These are phyloP conservation scores for Chrysoporthe puriensis DNA, from an alignment of 2,329 filamentous ascomycete genomes.

Conservation along the genomic window DNA sequence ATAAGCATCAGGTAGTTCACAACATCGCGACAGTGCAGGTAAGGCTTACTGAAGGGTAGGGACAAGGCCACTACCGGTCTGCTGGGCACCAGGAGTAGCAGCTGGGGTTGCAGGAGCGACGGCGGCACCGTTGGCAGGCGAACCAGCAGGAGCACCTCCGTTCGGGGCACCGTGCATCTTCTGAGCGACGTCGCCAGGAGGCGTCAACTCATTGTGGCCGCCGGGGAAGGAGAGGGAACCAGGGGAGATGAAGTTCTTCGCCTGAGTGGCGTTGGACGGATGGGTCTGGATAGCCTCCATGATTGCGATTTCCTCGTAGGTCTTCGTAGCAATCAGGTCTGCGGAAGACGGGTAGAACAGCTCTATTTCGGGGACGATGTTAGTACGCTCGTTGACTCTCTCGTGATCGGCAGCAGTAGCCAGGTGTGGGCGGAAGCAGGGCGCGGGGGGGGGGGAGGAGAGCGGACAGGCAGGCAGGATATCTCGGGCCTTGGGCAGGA, in stretches of 20 bases:
- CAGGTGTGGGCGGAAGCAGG: not conserved
- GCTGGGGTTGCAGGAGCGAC: constrained; percentile 89
- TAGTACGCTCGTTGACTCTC: not conserved
- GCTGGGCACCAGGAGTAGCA: constrained; percentile 83
- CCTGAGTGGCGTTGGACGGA: constrained; percentile 87
- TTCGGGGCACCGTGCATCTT: constrained; percentile 54
- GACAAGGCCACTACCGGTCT: constrained; percentile 85
- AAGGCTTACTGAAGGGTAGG: constrained; percentile 96
- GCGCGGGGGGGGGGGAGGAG: not conserved
- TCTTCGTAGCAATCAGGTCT: not conserved
- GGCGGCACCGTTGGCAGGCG: constrained; percentile 70
- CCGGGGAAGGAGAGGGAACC: constrained; percentile 91
- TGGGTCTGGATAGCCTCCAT: constrained; percentile 94
- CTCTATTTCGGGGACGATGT: constrained; percentile 30
- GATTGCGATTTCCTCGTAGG: constrained; percentile 40
- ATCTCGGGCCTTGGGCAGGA: not conserved
- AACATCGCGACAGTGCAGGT: constrained; percentile 40
- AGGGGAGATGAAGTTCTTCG: constrained; percentile 92
- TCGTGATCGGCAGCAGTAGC: not conserved
- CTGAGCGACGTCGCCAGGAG: constrained; percentile 74
- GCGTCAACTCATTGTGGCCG: constrained; percentile 80
- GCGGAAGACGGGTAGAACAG: constrained; percentile 32
- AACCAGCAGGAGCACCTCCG: constrained; percentile 54
- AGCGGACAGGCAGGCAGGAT: not conserved
- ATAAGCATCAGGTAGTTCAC: constrained; percentile 58